A percentile compares a stretch with the other conserved stretches of the same genome.
These are phyloP conservation scores for Eucalyptus shirleyi DNA, from an alignment of 345 rosid species.

Conservation along the genomic window DNA sequence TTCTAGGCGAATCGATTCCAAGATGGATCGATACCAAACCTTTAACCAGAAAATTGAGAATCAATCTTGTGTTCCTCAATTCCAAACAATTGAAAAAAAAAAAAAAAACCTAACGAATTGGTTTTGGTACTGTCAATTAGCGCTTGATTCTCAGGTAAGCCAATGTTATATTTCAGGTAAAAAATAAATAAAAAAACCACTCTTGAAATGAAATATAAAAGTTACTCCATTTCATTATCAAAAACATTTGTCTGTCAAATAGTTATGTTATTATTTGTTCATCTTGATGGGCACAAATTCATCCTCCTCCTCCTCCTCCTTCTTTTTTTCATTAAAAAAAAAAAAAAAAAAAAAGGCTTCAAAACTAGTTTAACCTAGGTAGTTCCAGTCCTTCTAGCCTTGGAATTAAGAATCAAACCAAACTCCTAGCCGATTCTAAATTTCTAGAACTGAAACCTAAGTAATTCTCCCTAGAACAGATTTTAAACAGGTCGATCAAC, in stretches of 20 bases:
- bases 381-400: too few species aligned
- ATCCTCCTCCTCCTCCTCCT: too few species aligned
- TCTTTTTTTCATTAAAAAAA: fast-evolving
- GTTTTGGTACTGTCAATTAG: neutral
- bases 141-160: neutral
- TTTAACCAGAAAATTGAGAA: neutral
- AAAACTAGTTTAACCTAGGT: too few species aligned
- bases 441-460: too few species aligned
- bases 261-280: neutral
- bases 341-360: too few species aligned
- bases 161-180: neutral
- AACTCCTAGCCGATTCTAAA: too few species aligned
- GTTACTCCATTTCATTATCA: neutral
- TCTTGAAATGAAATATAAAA: neutral
- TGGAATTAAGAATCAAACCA: too few species aligned
- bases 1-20: neutral
- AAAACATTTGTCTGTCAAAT: neutral
- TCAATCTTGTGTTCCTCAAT: neutral
- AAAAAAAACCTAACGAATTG: too few species aligned
- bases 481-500: too few species aligned
- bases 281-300: neutral
- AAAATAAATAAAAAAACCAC: neutral
- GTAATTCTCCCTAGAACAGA: too few species aligned
- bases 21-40: neutral
- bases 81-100: too few species aligned